Conservation (phyloP, 1,284 basidiomycete genomes). For the Papiliotrema flavescens region DNA sequence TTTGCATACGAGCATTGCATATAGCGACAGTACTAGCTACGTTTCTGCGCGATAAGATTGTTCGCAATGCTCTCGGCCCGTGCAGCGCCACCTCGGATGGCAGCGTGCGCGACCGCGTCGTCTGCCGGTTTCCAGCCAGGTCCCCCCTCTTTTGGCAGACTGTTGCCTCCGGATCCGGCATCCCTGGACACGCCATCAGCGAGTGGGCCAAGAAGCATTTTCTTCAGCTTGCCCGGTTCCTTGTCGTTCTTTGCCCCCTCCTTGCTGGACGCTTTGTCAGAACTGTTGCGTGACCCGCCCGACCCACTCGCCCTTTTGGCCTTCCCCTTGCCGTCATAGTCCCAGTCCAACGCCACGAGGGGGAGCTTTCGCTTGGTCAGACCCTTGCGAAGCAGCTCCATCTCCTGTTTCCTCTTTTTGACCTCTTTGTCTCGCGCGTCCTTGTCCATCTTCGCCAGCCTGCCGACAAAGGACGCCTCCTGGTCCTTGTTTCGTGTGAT, state of each 20-base stretch:
- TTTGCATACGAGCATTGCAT: background rate
- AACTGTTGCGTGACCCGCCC: background rate
- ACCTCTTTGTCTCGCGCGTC: constrained; percentile 10
- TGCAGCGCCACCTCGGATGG: constrained; percentile 7
- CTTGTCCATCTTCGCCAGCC: constrained; percentile 8
- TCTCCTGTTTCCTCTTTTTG: constrained; percentile 10
- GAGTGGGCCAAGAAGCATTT: constrained; percentile 1
- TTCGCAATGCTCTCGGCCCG: constrained; percentile 7
- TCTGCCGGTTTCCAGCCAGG: constrained; percentile 25
- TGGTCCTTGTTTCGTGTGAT: constrained; percentile 13
- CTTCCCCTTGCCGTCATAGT: background rate
- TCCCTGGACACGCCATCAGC: constrained; percentile 4
- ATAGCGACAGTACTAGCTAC: background rate
- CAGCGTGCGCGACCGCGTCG: constrained; percentile 18
- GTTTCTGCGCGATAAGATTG: constrained; percentile 1
- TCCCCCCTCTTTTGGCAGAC: constrained; percentile 5
- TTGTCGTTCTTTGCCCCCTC: background rate
- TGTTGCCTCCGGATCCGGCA: background rate
- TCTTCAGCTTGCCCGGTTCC: constrained; percentile 2
- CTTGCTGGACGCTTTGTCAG: background rate
- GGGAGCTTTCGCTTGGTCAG: constrained; percentile 11
- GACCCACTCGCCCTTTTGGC: background rate
- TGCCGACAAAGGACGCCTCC: constrained; percentile 6
- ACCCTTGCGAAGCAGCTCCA: constrained; percentile 14
- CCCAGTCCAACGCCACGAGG: constrained; percentile 2